Base-by-base conservation (phyloP, 257 asterid genomes). In the Scutellaria barbata region DNA sequence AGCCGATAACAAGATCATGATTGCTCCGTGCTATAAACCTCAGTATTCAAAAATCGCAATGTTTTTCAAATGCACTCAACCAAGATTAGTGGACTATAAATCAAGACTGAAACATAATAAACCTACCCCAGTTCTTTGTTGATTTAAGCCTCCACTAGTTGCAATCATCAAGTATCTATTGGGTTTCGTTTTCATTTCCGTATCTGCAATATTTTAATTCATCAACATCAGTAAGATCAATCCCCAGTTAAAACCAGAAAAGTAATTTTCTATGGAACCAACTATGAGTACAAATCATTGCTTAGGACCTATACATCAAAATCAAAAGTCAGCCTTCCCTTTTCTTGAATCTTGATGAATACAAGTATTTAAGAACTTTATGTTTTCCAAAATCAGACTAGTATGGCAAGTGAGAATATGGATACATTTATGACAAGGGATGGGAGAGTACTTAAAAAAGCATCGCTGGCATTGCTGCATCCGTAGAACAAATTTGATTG, bases 121-220 rank as follows among this genome's bases (percentile, higher is more conserved):
- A 68, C 58, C 61, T 75, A 88, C 97, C 89, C 97, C 96, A 14
- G 94, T 88, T 84, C 97, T 87, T 71, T 90, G 97, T 65, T 90
- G 97, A 80, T 90, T 90, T 63, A 90, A 71, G 45, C 97, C 97
- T 68, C 97, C 97, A 54, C 97, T 90, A 1, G 96, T 86, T 63
- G 90, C 90, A 65, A 90, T 88, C 74, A 88, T 43, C 79, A 90
- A 80, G 74, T 88, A 88, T 42, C 94, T 76, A 30, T 79, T 58
- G 14, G 82, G 84, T 20, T 62, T 72, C 1, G 85, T 81, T 3
- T 75, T 81, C 72, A 25, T 69, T 55, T 60, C 80, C 12, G 88
- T 75, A 45, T 66, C 92, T 90, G 85, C 78, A 82, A 66, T 7
- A 16, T 6, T 6, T 22, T 40, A 3, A 53, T 60, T 50, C 30